phyloP scores from a whole-genome alignment of 1,284 basidiomycete species.

The Moesziomyces aphidis region DNA sequence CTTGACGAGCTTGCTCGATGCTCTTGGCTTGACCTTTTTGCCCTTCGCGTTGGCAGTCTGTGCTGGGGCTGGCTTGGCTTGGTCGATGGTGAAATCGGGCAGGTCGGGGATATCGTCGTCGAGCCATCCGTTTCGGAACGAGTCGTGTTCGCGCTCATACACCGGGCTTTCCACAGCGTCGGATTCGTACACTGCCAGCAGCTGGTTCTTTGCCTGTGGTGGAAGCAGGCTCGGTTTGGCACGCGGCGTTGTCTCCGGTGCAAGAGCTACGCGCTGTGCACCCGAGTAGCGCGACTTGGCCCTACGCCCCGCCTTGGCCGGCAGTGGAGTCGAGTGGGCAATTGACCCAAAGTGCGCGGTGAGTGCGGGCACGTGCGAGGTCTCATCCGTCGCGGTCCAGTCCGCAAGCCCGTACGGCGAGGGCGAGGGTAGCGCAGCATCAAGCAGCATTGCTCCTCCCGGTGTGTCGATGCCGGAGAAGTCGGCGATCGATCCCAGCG shows the following conservation, averaged over 20 bases:
- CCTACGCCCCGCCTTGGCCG: neutral
- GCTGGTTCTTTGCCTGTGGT: neutral
- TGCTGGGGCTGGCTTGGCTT: conserved; percentile 1
- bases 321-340: conserved; percentile 31
- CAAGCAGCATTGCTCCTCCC: conserved; percentile 17
- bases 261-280: conserved; percentile 25
- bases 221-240: conserved; percentile 9
- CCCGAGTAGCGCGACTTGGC: conserved; percentile 37
- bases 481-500: conserved; percentile 31
- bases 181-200: conserved; percentile 2
- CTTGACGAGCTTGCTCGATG: conserved; percentile 26
- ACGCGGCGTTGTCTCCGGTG: neutral
- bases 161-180: neutral
- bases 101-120: conserved; percentile 14
- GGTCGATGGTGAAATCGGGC: conserved; percentile 42
- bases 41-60: neutral
- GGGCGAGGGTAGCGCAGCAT: conserved; percentile 31
- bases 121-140: conserved; percentile 28
- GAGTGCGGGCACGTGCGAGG: conserved; percentile 27
- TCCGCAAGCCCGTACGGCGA: conserved; percentile 34
- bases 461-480: conserved; percentile 29
- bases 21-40: conserved; percentile 10
- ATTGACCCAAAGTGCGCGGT: conserved; percentile 4
- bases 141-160: conserved; percentile 36
- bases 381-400: conserved; percentile 42